These are phyloP conservation scores for Primulina eburnea DNA, from an alignment of 257 asterid species.

Conservation along the genomic window DNA sequence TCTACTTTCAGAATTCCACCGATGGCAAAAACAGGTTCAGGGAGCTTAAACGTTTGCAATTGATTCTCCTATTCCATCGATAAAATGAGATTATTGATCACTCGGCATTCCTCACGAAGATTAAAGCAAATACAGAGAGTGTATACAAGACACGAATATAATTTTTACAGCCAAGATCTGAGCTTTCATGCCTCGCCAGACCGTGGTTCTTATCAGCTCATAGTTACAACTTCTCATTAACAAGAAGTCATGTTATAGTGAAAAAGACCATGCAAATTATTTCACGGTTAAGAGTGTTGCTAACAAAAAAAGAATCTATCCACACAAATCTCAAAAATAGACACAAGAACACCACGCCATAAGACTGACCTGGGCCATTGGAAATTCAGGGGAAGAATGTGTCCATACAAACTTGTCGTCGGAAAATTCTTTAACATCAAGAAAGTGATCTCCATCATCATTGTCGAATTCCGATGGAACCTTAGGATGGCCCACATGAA, in stretches of 20 bases:
- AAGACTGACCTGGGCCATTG: slow-evolving; percentile 63
- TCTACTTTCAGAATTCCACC: slow-evolving; percentile 79
- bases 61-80: slow-evolving; percentile 47
- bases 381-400: slow-evolving; percentile 60
- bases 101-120: neutral
- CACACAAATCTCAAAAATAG: neutral
- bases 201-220: neutral
- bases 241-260: neutral
- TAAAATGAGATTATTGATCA: slow-evolving; percentile 11
- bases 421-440: slow-evolving; percentile 29
- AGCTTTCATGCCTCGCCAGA: slow-evolving; percentile 8
- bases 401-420: slow-evolving; percentile 59
- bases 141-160: neutral
- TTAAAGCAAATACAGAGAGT: neutral
- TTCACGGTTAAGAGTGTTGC: neutral
- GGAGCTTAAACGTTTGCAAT: slow-evolving; percentile 73
- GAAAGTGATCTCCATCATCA: slow-evolving; percentile 24
- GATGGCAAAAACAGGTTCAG: slow-evolving; percentile 61
- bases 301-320: neutral
- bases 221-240: slow-evolving; percentile 2
- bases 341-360: neutral
- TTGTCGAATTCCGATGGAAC: slow-evolving; percentile 31
- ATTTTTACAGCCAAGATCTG: neutral
- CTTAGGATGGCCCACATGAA: slow-evolving; percentile 53
- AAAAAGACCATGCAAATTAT: neutral